Evolutionary conservation across 108 stramenopile genomes (phyloP), one percentile per base, ranked within the genome.

Genomic region (Mayamaea pseudoterrestris): DNA sequence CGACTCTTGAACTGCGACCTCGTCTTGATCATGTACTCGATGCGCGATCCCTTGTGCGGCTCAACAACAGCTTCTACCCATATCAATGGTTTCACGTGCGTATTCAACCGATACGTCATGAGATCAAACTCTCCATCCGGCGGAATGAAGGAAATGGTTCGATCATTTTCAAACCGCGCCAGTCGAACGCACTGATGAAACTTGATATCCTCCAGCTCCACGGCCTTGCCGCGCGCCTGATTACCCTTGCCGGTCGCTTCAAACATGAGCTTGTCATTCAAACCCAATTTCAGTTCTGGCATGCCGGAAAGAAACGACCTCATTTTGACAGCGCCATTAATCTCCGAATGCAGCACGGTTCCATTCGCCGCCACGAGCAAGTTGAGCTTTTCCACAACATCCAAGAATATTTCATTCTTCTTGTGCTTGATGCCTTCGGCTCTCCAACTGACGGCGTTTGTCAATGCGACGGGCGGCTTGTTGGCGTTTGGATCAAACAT

Each of bases 1-100:
- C 97, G 63, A 9, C 78, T 69, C 58, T 99, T 99, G 82, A 98
- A 99, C 61, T 98, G 95, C 20, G 85, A 87, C 43, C 95, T 77
- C n/a, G 98, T 97, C 59, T 97, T 99, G 53, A 99, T 84, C 95
- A 96, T 95, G 80, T 98, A 99, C 70, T 98, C 96, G 55, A 99
- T 94, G 13, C 97, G 76, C 27, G 74, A 78, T 50, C 95, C 93
- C 8, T 81, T 79, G 57, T 99, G 96, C 1, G 94, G 93, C 63
- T 98, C 96, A 25, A 98, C 97, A 6, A 97, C 96, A 2, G 98
- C 92, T 60, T 95, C 93, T 3, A 97, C 95, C 98, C 97, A 98
- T 55, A 99, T 97, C 24, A 99, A 65, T 9, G 98, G 98, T 69
- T 98, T 98, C 43, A 99, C 97, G 40, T 95, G 93, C 13, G 98